A percentile compares a stretch with the other conserved stretches of the same genome.
Conservation (phyloP, 768 basidiomycete species). For the Macrolepiota dolichaula region DNA sequence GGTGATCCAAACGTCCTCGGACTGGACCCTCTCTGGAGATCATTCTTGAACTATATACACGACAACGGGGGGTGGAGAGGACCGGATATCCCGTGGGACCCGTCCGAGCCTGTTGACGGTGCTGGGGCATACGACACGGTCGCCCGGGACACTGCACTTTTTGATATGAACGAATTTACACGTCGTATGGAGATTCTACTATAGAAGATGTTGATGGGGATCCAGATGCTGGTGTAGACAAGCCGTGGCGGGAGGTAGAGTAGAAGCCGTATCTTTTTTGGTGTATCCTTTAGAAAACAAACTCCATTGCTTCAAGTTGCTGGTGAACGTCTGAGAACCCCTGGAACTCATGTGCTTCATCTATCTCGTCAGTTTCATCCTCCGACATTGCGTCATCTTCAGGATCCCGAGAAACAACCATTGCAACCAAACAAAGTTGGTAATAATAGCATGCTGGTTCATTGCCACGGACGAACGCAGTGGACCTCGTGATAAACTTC, state of each 20-base stretch:
- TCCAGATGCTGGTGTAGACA: conserved; percentile 33
- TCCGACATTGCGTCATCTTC: no score
- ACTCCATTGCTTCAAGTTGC: no score
- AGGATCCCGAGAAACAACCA: no score
- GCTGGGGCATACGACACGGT: conserved; percentile 37
- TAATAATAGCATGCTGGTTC: neutral
- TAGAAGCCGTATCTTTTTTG: no score
- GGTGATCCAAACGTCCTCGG: conserved; percentile 58
- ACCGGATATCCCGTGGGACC: conserved; percentile 48
- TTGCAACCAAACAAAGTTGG: neutral
- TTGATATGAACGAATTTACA: conserved; percentile 39
- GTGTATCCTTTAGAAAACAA: no score
- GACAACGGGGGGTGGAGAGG: conserved; percentile 54
- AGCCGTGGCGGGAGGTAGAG: conserved; percentile 39
- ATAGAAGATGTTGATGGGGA: conserved; percentile 25
- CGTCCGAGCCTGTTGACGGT: conserved; percentile 29
- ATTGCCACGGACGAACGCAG: neutral
- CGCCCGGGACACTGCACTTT: conserved; percentile 24
- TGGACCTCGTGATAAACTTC: neutral
- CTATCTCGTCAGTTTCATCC: no score
- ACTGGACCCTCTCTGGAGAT: conserved; percentile 61
- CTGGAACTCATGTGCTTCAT: no score
- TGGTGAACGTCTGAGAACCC: no score
- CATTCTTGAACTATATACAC: conserved; percentile 55
- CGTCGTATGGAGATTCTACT: conserved; percentile 30